Evolutionary conservation across 163 green algal genomes (phyloP), one percentile per base, ranked within the genome.

Genomic region (Scenedesmus sp.): DNA sequence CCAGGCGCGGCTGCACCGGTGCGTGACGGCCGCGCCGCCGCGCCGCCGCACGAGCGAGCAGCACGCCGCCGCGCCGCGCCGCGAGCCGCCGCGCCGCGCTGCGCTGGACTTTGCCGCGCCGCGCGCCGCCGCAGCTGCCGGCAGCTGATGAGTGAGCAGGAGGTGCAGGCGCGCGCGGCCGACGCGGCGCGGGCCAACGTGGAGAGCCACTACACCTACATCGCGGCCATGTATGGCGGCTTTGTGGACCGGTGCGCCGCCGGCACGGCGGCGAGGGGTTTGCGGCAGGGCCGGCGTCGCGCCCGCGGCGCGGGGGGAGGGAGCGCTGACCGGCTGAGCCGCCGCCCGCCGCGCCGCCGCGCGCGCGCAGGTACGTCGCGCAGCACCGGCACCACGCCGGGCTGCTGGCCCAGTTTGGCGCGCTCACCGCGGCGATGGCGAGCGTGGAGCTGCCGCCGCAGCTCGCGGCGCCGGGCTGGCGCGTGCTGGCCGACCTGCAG

Each of bases 201-300:
- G 80, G 94, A 97, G 77, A 70, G 81, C 28, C 95, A 98, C 82
- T 97, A 95, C 80, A 83, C 78, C 10, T 90, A 93, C 81, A 96
- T 98, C 60, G 78, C 69, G 13, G 51, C 70, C 0, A 69, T 86
- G 4, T 91, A 88, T 65, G 69, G 71, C 2, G 80, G 75, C 13
- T 98, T 98, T 81, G 84, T 92, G 36, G 45, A 70, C 22, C 83
- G 77, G 84, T 92, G 69, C 64, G 83, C 63, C 2, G 15, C 58
- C 14, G 47, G 14, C 15, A 14, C 17, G 54, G 1, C 22, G 53
- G 10, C n/a, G 50, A 24, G 18, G 50, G 18, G 10, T 7, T 4
- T 4, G 50, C 18, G 18, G 50, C 22, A 29, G 50, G 50, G 50
- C 18, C 10, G 6, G 50, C 50, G 50, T 10, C n/a, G n/a, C n/a